Base-by-base conservation (phyloP, 495 filamentous ascomycete species). In the Neurospora tetraspora region DNA sequence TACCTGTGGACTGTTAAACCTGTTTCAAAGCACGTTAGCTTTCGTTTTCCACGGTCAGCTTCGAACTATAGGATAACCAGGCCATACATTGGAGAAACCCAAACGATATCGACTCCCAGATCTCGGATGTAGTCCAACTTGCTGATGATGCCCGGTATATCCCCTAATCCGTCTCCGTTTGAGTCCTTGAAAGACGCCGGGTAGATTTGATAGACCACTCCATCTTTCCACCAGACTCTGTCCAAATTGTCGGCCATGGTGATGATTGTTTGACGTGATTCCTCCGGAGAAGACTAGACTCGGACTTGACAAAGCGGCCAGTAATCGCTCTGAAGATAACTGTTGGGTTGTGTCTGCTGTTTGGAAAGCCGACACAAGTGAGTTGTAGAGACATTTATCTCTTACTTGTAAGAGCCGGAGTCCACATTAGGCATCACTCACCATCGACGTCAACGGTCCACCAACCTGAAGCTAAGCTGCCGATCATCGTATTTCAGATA, bases 161-260 rank as follows among this genome's bases (percentile, higher is more conserved):
- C 90, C 14, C 91, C 91, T 31, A 90, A 80, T 5, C 91, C 91
- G 75, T 91, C 89, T 72, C 86, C 83, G 75, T 91, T 91, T 38
- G 88, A 89, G 77, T 93, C 91, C 47, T 89, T 88, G 82, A 87
- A 92, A 4, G 86, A 89, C 5, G 89, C 86, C 5, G 90, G 91
- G 83, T 90, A 93, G 76, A 93, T 89, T 76, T 93, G 91, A 73
- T 93, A 93, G 38, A 91, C 87, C 10, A 78, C 75, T 8, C 76
- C 78, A 69, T 84, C 79, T 73, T 83, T 85, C 82, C 82, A 85
- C 80, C 80, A 80, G 1, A 73, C 71, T 12, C 39, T 74, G 20
- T 70, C 37, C 3, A 71, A 36, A n/a, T 70, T 45, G 27, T 27
- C 20, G 7, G 73, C 38, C 77, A 74, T 77, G 0, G 43, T 39